Conservation (phyloP, 306 rosid genomes). For the Vigna trinervia region DNA sequence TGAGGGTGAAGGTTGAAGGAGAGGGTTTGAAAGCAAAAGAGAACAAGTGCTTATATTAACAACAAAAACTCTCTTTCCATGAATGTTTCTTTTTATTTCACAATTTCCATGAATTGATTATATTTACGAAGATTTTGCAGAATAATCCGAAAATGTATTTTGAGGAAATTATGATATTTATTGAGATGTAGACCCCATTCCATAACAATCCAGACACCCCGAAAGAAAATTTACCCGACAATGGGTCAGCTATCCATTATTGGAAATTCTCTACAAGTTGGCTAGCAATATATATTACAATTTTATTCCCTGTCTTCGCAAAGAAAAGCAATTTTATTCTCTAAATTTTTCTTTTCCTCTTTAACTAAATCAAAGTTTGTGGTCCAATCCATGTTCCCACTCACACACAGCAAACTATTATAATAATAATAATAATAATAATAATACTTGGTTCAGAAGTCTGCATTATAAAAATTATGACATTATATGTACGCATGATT, state of each 20-base stretch:
- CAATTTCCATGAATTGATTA: slow-evolving; percentile 24
- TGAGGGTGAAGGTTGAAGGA: slow-evolving; percentile 42
- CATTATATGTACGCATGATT: slow-evolving; percentile 33
- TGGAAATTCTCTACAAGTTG: slow-evolving; percentile 59
- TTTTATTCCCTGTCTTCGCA: slow-evolving; percentile 46
- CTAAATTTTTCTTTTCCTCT: not conserved
- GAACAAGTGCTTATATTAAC: slow-evolving; percentile 51
- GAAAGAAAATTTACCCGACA: slow-evolving; percentile 54
- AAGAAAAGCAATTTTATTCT: slow-evolving; percentile 39
- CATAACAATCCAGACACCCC: slow-evolving; percentile 53
- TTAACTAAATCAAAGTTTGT: slow-evolving; percentile 47
- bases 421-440: slow-evolving; percentile 2
- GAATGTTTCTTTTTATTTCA: slow-evolving; percentile 23
- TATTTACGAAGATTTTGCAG: slow-evolving; percentile 40
- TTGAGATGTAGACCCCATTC: slow-evolving; percentile 54
- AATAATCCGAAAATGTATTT: slow-evolving; percentile 48
- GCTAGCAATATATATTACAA: slow-evolving; percentile 40
- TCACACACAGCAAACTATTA: slow-evolving; percentile 42
- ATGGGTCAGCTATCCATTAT: slow-evolving; percentile 60
- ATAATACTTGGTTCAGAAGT: slow-evolving; percentile 44
- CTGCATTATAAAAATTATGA: slow-evolving; percentile 29
- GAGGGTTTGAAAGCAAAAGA: slow-evolving; percentile 45
- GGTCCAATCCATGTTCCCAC: slow-evolving; percentile 64
- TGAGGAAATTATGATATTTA: slow-evolving; percentile 44
- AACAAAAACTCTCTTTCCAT: slow-evolving; percentile 39